A percentile compares a stretch with the other conserved stretches of the same genome.
These are phyloP conservation scores for Colletotrichum lupini DNA, from an alignment of 2,329 filamentous ascomycete species.

Conservation along the genomic window DNA sequence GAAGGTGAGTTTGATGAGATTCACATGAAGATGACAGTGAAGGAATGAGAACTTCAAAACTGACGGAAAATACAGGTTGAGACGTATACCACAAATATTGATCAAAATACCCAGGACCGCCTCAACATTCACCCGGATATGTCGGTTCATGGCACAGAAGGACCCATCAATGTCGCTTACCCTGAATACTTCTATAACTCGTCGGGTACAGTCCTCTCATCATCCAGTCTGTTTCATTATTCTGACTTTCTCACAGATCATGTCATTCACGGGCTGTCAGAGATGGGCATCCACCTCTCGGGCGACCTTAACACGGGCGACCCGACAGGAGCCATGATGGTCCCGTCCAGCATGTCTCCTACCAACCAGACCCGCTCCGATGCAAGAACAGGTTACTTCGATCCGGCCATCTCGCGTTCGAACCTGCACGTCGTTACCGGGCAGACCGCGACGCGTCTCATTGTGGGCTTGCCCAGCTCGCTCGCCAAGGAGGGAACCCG, in stretches of 20 bases:
- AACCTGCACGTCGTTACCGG: slow-evolving; percentile 53
- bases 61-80: slow-evolving; percentile 45
- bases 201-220: slow-evolving; percentile 41
- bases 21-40: neutral
- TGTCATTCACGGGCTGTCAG: slow-evolving; percentile 49
- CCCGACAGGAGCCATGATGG: slow-evolving; percentile 48
- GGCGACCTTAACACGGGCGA: slow-evolving; percentile 51
- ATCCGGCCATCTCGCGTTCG: slow-evolving; percentile 46
- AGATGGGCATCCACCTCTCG: slow-evolving; percentile 49
- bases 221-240: no score
- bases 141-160: slow-evolving; percentile 46
- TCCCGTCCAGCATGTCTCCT: slow-evolving; percentile 50
- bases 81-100: slow-evolving; percentile 45
- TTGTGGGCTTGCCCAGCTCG: slow-evolving; percentile 39
- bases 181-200: slow-evolving; percentile 52
- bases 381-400: slow-evolving; percentile 53
- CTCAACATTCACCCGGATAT: slow-evolving; percentile 42
- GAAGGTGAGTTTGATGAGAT: slow-evolving; percentile 47
- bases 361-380: slow-evolving; percentile 53
- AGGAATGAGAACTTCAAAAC: neutral
- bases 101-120: slow-evolving; percentile 37
- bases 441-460: slow-evolving; percentile 51
- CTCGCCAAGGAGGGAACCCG: slow-evolving; percentile 9
- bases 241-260: slow-evolving; percentile 41
- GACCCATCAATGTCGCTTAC: slow-evolving; percentile 51